Conservation (phyloP, 768 basidiomycete genomes). For the Clitopilus passeckerianus region DNA sequence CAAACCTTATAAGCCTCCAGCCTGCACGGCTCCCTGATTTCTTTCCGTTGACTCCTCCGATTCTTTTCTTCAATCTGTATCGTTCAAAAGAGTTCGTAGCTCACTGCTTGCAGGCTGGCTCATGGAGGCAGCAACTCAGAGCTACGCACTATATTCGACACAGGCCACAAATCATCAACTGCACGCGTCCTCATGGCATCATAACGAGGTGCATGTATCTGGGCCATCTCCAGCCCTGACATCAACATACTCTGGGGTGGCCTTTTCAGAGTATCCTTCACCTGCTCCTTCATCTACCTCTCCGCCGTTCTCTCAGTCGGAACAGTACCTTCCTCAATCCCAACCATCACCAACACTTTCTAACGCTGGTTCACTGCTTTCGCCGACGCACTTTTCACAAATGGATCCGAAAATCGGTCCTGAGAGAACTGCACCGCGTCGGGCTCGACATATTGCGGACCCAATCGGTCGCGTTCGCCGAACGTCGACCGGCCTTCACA, state of each 20-base stretch:
- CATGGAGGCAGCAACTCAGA: conserved; percentile 10
- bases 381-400: background rate
- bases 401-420: background rate
- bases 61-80: background rate
- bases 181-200: conserved; percentile 17
- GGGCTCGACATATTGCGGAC: background rate
- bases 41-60: background rate
- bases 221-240: conserved; percentile 7
- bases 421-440: background rate
- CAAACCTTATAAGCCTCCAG: conserved; percentile 12
- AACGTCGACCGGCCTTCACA: background rate
- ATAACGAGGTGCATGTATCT: conserved; percentile 6
- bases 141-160: conserved; percentile 7
- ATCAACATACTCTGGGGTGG: conserved; percentile 16
- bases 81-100: background rate
- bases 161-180: conserved; percentile 11
- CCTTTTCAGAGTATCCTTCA: conserved; percentile 31
- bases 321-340: conserved; percentile 13
- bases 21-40: background rate
- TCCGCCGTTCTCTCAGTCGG: conserved; percentile 12
- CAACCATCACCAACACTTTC: conserved; percentile 8
- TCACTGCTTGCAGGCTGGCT: conserved; percentile 1
- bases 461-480: background rate
- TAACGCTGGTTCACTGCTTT: conserved; percentile 10
- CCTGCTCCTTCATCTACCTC: conserved; percentile 34